phyloP scores from a whole-genome alignment of 768 basidiomycete species.

The Suillus sp. region DNA sequence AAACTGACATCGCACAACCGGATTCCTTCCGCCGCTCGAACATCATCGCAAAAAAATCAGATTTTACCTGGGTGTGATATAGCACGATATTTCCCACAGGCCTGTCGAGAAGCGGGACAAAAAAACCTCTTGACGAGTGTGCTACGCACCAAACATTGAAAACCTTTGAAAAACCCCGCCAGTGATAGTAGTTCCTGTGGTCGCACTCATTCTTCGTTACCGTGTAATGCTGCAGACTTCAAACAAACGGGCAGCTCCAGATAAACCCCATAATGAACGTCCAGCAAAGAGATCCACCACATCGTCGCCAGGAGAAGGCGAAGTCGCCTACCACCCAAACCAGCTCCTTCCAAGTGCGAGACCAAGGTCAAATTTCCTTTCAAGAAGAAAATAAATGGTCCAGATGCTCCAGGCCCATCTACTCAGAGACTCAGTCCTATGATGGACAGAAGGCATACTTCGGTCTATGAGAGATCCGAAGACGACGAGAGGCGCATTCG shows the following conservation, averaged over 20 bases:
- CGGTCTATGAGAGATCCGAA: slow-evolving; percentile 41
- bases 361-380: slow-evolving; percentile 74
- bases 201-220: background rate
- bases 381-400: slow-evolving; percentile 52
- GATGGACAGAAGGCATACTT: slow-evolving; percentile 20
- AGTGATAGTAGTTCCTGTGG: background rate
- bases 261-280: slow-evolving; percentile 50
- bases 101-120: no score
- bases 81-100: background rate
- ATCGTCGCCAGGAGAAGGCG: slow-evolving; percentile 79
- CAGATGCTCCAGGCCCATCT: slow-evolving; percentile 25
- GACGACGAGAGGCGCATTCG: slow-evolving; percentile 48
- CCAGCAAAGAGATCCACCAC: slow-evolving; percentile 59
- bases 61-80: background rate
- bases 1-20: background rate
- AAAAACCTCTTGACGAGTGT: no score
- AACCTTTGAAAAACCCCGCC: no score
- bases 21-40: background rate
- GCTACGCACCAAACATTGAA: no score
- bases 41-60: background rate
- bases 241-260: slow-evolving; percentile 61
- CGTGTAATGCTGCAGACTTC: slow-evolving; percentile 22
- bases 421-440: slow-evolving; percentile 27
- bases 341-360: slow-evolving; percentile 37
- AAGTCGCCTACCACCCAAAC: slow-evolving; percentile 54